Evolutionary conservation across 1,284 basidiomycete genomes (phyloP).

Genomic region (Exobasidium cylindrosporum): DNA sequence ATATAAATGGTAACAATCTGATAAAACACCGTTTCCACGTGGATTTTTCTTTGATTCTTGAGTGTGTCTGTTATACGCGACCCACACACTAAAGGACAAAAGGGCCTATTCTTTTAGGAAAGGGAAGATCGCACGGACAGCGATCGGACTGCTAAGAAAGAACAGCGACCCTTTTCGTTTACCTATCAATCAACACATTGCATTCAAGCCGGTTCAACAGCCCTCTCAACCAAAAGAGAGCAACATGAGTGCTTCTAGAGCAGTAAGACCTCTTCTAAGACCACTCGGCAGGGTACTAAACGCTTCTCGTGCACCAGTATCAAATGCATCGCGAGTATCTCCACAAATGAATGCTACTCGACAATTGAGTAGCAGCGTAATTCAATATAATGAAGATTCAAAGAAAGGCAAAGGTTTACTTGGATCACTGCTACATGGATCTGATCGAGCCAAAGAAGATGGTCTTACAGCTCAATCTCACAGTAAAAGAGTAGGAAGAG

Average conservation of each 20-base stretch:
- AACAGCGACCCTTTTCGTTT: too few relatives aligned
- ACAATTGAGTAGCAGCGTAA: not conserved
- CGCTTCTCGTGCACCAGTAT: not conserved
- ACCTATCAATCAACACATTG: too few relatives aligned
- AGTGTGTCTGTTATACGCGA: too few relatives aligned
- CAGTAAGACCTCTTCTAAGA: not conserved
- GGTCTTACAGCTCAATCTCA: conserved; percentile 32
- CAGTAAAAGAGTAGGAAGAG: conserved; percentile 32
- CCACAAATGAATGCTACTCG: not conserved
- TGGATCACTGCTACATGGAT: conserved; percentile 43
- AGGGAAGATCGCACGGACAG: too few relatives aligned
- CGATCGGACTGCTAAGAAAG: too few relatives aligned
- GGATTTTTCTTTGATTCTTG: too few relatives aligned
- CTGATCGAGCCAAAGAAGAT: conserved; percentile 35
- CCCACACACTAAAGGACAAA: too few relatives aligned
- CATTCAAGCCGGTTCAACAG: too few relatives aligned
- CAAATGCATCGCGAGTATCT: not conserved
- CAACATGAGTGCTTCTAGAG: not conserved
- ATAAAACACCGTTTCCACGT: too few relatives aligned
- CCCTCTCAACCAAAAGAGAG: not conserved
- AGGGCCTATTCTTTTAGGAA: too few relatives aligned
- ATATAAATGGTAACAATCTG: too few relatives aligned
- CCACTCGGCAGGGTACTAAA: not conserved
- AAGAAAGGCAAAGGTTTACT: not conserved
- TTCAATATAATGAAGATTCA: not conserved